Evolutionary conservation across 148 eudicot species (phyloP), one percentile per base, ranked within the genome.

Genomic region (Rhododendron williamsianum): DNA sequence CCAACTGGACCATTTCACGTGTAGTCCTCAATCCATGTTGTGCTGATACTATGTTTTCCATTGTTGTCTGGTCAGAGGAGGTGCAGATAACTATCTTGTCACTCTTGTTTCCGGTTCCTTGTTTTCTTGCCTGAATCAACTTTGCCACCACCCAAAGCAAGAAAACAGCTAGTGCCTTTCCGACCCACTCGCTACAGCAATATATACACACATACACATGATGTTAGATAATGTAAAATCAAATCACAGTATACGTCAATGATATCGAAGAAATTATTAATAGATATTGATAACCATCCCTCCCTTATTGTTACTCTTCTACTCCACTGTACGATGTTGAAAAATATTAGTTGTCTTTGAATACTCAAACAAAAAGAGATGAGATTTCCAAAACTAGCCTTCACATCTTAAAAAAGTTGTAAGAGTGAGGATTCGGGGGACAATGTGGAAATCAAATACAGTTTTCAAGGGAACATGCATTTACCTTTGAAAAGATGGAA

Each of bases 11-110:
- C 60, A 92, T 52, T 9, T 94, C 96, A 45, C 92, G 92, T 43
- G 89, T 91, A 54, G 86, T 92, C 65, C 67, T 86, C 43, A 97
- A 78, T 60, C 98, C 96, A n/a, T 94, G 95, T 84, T 97, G 99
- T 19, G 98, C 98, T 0, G 97, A 94, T 6, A 97, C 96, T 33
- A 97, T 90, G 85, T 93, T 94, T 88, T 95, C 99, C 89, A 91
- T 84, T 2, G 98, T 77, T 13, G 98, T 84, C 84, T 94, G 90
- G 65, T 95, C 94, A 2, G 98, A 91, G 19, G 90, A 93, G 11
- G 95, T 93, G 84, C 85, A 88, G 36, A 97, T 91, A 9, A 93
- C 92, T 46, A 97, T 82, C 89, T 91, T 94, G 73, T 90, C 52
- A 30, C 81, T 73, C 72, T 85, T 90, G 79, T 89, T 88, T 76